Evolutionary conservation across 139 green algal genomes (phyloP), one percentile per base, ranked within the genome.

Genomic region (Trebouxia sp.): DNA sequence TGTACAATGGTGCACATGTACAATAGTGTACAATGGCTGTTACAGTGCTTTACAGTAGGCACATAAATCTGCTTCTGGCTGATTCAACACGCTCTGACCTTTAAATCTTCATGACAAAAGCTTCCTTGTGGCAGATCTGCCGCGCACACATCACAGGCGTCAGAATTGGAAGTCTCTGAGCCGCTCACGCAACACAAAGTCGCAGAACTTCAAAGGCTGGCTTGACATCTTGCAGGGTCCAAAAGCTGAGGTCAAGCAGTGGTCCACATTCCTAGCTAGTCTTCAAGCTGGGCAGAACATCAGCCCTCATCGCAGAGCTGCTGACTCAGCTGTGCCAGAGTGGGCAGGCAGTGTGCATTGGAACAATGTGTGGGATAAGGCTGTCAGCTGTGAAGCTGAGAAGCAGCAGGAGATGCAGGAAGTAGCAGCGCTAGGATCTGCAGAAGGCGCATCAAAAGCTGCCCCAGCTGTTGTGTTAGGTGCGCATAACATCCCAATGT

Each of bases 321-420:
- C 1, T 30, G 3, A 45, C 14, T 10, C 37, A 35, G 37, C 43
- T 45, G 35, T n/a, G 42, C n/a, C 42, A 6, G 37, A 45, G 14
- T 72, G 62, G 62, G 62, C 62, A 30, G 62, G 62, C 35, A 72
- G 32, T 72, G 62, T 72, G 1, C 28, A 42, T 35, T 72, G 62
- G 62, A 72, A 72, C 24, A 35, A 43, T 26, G 32, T 45, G 1
- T 72, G 62, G 62, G 62, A 72, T 17, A 72, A 72, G 35, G 37
- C 62, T 22, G 1, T 45, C 4, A 6, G 43, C 1, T 14, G 32
- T 43, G 62, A 72, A 72, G 62, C 62, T 30, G 15, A 72, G 20
- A 14, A 30, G 15, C 6, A 24, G 12, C 15, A 72, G 62, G 37
- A 72, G 62, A 72, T 14, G 6, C 37, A 72, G 32, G 32, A 72